Percentiles rank a stretch among this genome's conserved stretches.
Conservation (phyloP, 2,329 filamentous ascomycete genomes). For the Alternaria dauci region DNA sequence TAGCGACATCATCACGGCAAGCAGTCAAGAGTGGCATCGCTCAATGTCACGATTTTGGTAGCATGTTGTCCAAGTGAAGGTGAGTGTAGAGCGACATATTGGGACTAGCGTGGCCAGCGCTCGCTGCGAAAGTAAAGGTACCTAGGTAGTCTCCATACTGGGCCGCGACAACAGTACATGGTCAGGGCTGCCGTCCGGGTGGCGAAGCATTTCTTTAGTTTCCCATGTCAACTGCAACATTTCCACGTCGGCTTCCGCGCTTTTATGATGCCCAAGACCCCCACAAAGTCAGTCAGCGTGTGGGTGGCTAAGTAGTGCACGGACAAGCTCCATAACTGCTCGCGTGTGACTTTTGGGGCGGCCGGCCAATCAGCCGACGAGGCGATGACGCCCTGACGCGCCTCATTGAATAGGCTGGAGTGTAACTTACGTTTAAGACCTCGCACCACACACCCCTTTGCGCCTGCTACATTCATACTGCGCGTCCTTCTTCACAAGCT, state of each 20-base stretch:
- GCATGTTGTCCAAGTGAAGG: conserved; percentile 21
- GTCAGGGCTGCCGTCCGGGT: not conserved
- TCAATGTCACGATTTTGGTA: not conserved
- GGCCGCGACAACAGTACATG: not conserved
- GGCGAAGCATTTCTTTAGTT: not conserved
- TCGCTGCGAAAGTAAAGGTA: conserved; percentile 21
- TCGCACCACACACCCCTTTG: conserved; percentile 11
- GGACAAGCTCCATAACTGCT: conserved; percentile 21
- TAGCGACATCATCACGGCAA: not conserved
- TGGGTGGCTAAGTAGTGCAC: conserved; percentile 18
- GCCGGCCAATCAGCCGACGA: conserved; percentile 20
- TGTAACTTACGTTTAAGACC: conserved; percentile 24
- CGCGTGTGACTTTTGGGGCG: conserved; percentile 27
- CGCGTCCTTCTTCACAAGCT: not conserved
- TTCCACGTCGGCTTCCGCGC: not conserved
- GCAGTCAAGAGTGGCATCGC: not conserved
- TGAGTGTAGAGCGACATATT: not conserved
- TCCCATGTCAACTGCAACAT: not conserved
- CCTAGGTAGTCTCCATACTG: conserved; percentile 1
- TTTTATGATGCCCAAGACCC: conserved; percentile 10
- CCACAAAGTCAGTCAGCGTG: conserved; percentile 21
- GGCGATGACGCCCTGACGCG: conserved; percentile 24
- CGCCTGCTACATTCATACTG: conserved; percentile 11
- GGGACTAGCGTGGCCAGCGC: not conserved
- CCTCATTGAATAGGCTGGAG: conserved; percentile 18